These are phyloP conservation scores for Inonotus obliquus DNA, from an alignment of 1,284 basidiomycete genomes.

Conservation along the genomic window DNA sequence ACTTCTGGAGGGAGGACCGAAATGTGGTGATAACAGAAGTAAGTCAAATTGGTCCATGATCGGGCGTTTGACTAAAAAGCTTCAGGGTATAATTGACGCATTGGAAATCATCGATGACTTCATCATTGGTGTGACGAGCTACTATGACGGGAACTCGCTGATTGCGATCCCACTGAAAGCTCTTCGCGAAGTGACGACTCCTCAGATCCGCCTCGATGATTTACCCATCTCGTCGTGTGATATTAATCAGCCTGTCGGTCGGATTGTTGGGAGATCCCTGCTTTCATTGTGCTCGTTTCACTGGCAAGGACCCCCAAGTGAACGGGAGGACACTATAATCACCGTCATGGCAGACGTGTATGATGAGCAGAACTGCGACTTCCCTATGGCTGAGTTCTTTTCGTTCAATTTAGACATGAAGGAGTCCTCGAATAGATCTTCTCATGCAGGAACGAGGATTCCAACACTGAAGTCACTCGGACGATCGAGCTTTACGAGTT, in stretches of 20 bases:
- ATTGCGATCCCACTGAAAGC: neutral
- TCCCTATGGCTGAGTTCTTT: neutral
- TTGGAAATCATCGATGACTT: slow-evolving; percentile 7
- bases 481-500: neutral
- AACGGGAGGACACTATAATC: neutral
- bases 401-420: neutral
- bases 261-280: slow-evolving; percentile 3
- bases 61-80: too few species aligned
- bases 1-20: slow-evolving; percentile 5
- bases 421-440: neutral
- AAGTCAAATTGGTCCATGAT: too few species aligned
- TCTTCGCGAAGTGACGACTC: neutral
- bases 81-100: slow-evolving; percentile 5
- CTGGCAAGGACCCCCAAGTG: neutral
- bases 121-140: slow-evolving; percentile 3
- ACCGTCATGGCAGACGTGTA: slow-evolving; percentile 12
- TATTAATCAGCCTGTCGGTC: neutral
- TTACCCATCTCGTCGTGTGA: neutral
- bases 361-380: slow-evolving; percentile 1
- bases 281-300: slow-evolving; percentile 6
- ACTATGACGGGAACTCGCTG: neutral
- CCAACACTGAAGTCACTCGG: neutral
- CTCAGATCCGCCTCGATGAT: neutral
- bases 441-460: too few species aligned
- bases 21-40: slow-evolving; percentile 6